Evolutionary conservation across 2,329 filamentous ascomycete genomes (phyloP), one percentile per base, ranked within the genome.

Genomic region (Aspergillus sp.): DNA sequence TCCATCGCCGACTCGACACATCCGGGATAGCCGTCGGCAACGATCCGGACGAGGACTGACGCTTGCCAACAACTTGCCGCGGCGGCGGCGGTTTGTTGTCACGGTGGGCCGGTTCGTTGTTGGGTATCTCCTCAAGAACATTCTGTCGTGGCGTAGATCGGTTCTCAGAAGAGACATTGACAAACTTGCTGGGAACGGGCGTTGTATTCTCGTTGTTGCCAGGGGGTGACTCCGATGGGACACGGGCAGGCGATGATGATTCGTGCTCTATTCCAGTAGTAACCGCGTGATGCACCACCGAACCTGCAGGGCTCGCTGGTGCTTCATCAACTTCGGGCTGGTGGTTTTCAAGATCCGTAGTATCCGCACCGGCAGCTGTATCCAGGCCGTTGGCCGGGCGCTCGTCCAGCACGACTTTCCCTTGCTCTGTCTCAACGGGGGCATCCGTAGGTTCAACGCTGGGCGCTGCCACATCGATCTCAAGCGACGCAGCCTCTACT

Each of bases 91-190:
- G 53, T 44, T 57, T 59, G 38, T 57, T 57, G 46, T 55, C 55
- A 30, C 59, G 57, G 44, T 57, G 56, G 2, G 51, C 52, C 3
- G 67, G 60, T 48, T 69, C 67, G 47, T 71, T 69, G 7, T 63
- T 49, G 1, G 65, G 59, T n/a, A 70, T 56, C 47, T 69, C 67
- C 52, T 67, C 67, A 38, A 70, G 53, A 4, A 61, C 67, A 44
- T 56, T 61, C 7, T 57, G 48, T 43, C 60, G 65, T 9, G 50
- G 46, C 4, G 48, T 49, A 44, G 53, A 58, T 19, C 53, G 53
- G 26, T 58, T 57, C 1, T 53, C 51, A 10, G 52, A 50, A 34
- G 55, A 45, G 8, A 54, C 38, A 19, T 54, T 53, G 9, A 50
- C 46, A 27, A 50, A 33, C 32, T 57, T 52, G 42, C 44, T 40